Conservation (phyloP, 805 yeast species). For the Maudiozyma barnettii region DNA sequence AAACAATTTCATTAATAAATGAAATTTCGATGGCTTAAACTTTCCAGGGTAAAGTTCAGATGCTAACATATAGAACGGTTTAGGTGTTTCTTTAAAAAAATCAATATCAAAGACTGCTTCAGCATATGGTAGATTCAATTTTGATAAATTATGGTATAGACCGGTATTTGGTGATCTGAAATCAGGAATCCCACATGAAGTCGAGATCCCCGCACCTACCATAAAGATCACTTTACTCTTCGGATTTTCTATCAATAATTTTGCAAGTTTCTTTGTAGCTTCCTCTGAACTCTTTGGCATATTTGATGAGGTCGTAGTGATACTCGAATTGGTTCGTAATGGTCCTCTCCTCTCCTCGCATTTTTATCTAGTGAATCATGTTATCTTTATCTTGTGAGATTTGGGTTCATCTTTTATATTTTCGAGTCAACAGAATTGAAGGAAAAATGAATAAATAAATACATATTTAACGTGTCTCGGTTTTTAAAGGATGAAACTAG, state of each 20-base stretch:
- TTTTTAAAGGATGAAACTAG: too few species aligned
- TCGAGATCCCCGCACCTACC: constrained; percentile 92
- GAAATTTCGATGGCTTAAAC: constrained; percentile 76
- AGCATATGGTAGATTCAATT: constrained; percentile 74
- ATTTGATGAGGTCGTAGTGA: background rate
- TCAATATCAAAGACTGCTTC: constrained; percentile 94
- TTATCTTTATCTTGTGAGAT: too few species aligned
- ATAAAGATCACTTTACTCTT: constrained; percentile 46
- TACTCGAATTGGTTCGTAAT: background rate
- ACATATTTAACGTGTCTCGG: too few species aligned
- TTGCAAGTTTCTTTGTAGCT: constrained; percentile 5
- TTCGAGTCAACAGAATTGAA: too few species aligned
- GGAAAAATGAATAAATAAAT: too few species aligned
- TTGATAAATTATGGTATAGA: constrained; percentile 67
- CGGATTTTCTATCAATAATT: constrained; percentile 13
- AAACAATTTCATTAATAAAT: constrained; percentile 56
- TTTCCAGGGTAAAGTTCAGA: constrained; percentile 83
- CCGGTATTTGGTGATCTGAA: constrained; percentile 89
- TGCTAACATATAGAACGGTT: constrained; percentile 78
- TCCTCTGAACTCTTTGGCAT: background rate
- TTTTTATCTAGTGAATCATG: background rate
- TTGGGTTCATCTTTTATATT: too few species aligned
- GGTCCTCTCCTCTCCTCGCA: too few species aligned
- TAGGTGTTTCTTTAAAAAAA: constrained; percentile 64
- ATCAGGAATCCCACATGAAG: constrained; percentile 92